Evolutionary conservation across 345 rosid genomes (phyloP), one percentile per base, ranked within the genome.

Genomic region (Pistacia atlantica): DNA sequence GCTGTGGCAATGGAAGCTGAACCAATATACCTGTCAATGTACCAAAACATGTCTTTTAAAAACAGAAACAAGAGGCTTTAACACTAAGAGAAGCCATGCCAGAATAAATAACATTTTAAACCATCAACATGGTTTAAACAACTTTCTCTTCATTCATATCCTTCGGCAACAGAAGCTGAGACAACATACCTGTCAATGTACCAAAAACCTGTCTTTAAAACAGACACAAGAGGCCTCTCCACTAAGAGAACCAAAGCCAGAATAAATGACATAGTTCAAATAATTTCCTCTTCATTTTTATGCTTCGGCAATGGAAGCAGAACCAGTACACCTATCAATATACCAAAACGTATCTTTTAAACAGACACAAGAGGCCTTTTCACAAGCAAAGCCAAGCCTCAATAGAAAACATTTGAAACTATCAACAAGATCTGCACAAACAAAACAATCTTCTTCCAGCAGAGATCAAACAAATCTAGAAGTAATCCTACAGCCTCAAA

Each of bases 1-100:
- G 97, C 81, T 87, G 89, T 11, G 98, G 97, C 81, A 95, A 71
- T 14, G 99, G 98, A 65, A 95, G 93, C 86, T 93, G 98, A 83
- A 95, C 94, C 85, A 95, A 73, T 84, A 95, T 95, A 65, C 98
- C 98, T 95, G 81, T 61, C 52, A 81, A 77, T 64, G 56, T 4
- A 77, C 70, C 52, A 77, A 69, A 42, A 18, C 4, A 33, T 70
- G 45, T 56, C 63, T 37, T 65, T 11, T 10, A 45, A 33, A 73
- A 20, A 52, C 65, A 65, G 7, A 56, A 46, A n/a, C 7, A 17
- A 20, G 45, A 18, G 42, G 16, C 25, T 17, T 16, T 4, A 42
- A 42, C 46, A 69, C 28, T 64, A 65, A 25, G 25, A 58, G 20
- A 69, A 68, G 57, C 67, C 46, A 42, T 42, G 46, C 46, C 46